These are phyloP conservation scores for Pilobolus umbonatus DNA, from an alignment of 192 early-diverging fungal species.

Conservation along the genomic window DNA sequence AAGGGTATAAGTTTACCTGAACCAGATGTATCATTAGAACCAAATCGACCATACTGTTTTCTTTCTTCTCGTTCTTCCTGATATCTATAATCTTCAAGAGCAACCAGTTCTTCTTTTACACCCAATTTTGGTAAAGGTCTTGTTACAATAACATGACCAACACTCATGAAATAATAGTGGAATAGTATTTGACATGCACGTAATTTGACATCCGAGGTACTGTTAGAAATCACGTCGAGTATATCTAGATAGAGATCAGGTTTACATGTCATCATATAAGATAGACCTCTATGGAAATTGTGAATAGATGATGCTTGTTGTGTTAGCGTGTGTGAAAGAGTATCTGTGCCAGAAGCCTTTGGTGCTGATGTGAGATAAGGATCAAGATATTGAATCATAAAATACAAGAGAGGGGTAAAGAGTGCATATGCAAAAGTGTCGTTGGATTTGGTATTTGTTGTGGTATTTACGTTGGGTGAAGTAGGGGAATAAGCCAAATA, in stretches of 20 bases:
- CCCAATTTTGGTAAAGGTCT: slow-evolving; percentile 31
- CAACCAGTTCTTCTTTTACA: slow-evolving; percentile 20
- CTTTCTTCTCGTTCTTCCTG: slow-evolving; percentile 19
- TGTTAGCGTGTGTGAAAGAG: slow-evolving; percentile 5
- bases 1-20: no score
- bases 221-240: slow-evolving; percentile 46
- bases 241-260: slow-evolving; percentile 47
- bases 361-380: slow-evolving; percentile 22
- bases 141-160: slow-evolving; percentile 42
- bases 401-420: slow-evolving; percentile 43
- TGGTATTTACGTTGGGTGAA: slow-evolving; percentile 29
- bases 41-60: no score
- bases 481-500: slow-evolving; percentile 22
- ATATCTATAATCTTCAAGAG: slow-evolving; percentile 17
- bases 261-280: slow-evolving; percentile 41
- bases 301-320: slow-evolving; percentile 32
- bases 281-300: slow-evolving; percentile 44
- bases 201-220: slow-evolving; percentile 24
- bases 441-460: slow-evolving; percentile 26
- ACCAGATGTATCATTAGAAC: no score
- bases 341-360: not conserved
- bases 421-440: slow-evolving; percentile 42
- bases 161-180: slow-evolving; percentile 36
- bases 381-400: slow-evolving; percentile 45
- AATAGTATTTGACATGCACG: slow-evolving; percentile 41